These are phyloP conservation scores for Acacia confusa DNA, from an alignment of 306 rosid genomes.

Conservation along the genomic window DNA sequence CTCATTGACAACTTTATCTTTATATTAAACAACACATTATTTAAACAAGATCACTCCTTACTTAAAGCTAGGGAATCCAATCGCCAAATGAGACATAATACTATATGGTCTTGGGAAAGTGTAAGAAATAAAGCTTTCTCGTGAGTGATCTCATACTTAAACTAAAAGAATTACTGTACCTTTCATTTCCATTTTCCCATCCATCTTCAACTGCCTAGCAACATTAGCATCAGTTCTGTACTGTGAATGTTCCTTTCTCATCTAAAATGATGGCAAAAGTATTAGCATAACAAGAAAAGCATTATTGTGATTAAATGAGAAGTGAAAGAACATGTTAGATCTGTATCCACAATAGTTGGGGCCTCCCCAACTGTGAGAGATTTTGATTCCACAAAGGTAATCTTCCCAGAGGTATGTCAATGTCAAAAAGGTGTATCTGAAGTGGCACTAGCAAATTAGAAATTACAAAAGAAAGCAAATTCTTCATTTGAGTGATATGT, in stretches of 20 bases:
- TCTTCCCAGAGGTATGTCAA: conserved; percentile 94
- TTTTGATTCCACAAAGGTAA: conserved; percentile 89
- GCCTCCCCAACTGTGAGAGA: too few species aligned
- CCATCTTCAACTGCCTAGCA: conserved; percentile 9
- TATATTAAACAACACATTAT: neutral
- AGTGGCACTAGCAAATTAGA: conserved; percentile 18
- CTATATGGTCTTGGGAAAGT: neutral
- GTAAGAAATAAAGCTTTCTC: conserved; percentile 15
- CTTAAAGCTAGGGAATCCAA: neutral
- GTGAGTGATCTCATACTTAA: conserved; percentile 11
- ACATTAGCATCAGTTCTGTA: neutral
- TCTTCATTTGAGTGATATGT: neutral
- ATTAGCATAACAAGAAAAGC: neutral
- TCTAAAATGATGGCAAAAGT: conserved; percentile 16
- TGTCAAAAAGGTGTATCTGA: conserved; percentile 91
- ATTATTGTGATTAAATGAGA: too few species aligned
- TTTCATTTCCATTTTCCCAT: neutral
- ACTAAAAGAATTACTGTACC: neutral
- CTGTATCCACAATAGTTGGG: too few species aligned
- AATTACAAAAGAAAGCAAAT: conserved; percentile 14
- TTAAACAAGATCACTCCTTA: neutral
- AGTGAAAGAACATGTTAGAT: too few species aligned
- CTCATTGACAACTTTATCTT: too few species aligned
- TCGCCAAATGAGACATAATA: conserved; percentile 1
- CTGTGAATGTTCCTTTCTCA: conserved; percentile 27